These are phyloP conservation scores for Naganishia sp. DNA, from an alignment of 1,284 basidiomycete genomes.

Conservation along the genomic window DNA sequence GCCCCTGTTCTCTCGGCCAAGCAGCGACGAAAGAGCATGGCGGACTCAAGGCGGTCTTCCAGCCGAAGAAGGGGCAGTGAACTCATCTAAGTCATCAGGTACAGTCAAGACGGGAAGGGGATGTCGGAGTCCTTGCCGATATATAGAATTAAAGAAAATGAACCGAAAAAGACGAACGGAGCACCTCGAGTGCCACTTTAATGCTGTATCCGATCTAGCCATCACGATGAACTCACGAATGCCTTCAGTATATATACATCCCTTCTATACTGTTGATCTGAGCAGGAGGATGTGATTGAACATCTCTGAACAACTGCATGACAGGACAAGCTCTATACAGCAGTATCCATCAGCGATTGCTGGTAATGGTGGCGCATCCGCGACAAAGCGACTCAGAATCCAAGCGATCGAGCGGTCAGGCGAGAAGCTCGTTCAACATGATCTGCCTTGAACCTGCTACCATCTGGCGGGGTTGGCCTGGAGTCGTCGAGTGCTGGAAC, in stretches of 20 bases:
- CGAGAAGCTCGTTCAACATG: constrained; percentile 19
- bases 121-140: not conserved
- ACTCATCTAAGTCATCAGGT: constrained; percentile 1
- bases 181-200: not conserved
- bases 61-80: constrained; percentile 15
- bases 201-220: constrained; percentile 8
- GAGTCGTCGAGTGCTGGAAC: too few species aligned
- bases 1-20: constrained; percentile 33
- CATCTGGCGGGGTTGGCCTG: not conserved
- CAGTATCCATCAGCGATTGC: too few species aligned
- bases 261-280: too few species aligned
- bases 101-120: not conserved
- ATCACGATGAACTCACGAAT: not conserved
- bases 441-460: not conserved
- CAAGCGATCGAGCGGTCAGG: constrained; percentile 4
- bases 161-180: not conserved
- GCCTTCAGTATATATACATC: too few species aligned
- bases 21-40: constrained; percentile 29
- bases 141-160: constrained; percentile 3
- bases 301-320: too few species aligned
- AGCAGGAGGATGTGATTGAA: too few species aligned
- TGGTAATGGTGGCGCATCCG: too few species aligned
- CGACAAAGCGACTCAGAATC: too few species aligned
- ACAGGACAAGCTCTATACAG: too few species aligned
- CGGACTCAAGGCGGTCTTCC: constrained; percentile 18